Evolutionary conservation across 208 protist species (phyloP), one percentile per base, ranked within the genome.

Genomic region (Trypanosomatidae sp.): DNA sequence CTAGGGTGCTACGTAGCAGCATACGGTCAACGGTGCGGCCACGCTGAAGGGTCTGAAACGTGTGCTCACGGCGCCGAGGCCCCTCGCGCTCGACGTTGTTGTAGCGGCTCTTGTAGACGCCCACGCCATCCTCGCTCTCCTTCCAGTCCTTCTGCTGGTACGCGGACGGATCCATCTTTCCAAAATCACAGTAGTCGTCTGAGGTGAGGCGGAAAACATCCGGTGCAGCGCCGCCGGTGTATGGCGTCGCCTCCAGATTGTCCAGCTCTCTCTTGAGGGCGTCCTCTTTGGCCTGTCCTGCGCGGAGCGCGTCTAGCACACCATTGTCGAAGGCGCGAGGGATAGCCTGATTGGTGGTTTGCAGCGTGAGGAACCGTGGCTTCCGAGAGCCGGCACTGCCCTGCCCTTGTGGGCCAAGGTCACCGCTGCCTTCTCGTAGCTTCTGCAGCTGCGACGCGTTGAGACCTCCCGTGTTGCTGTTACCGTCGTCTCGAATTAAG

Each of bases 131-230:
- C 41, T 69, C 79, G 19, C 69, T 74, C 52, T 85, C 79, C 39
- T 74, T 77, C 41, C 30, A 43, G 69, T 92, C 80, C 55, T 70
- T 85, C 39, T 91, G 89, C 47, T 86, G 86, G 67, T 87, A 94
- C 46, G 88, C 90, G 28, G 85, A 88, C 22, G 89, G 85, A 66
- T 93, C 88, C 75, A 97, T 87, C 19, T 76, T 81, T 43, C 83
- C 83, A 55, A 91, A 89, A 79, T 97, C 87, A 79, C 88, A 94
- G 81, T 97, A 92, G 70, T 97, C 93, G 68, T 92, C 87, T 10
- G 93, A 95, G 30, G 91, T 93, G n/a, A 93, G 81, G 25, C 90
- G 81, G 68, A 89, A 97, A 33, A 71, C 73, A 72, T 94, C 80
- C 10, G 90, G 87, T 0, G 82, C 77, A 17, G 56, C 71, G 28